Base-by-base conservation (phyloP, 345 rosid genomes). In the Schrenkiella parvula region DNA sequence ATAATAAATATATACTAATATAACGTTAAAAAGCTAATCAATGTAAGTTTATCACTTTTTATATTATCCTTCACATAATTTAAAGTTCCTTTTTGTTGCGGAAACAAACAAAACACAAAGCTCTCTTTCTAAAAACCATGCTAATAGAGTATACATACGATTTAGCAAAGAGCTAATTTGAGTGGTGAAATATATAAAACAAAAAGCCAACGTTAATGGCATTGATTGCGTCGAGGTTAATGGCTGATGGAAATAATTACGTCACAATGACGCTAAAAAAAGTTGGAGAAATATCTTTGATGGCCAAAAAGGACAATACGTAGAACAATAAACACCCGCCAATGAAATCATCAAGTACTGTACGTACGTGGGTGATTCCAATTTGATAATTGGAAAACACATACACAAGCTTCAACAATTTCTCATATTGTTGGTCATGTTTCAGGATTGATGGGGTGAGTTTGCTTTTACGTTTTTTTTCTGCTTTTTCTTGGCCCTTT, bases 371-470 rank as follows among this genome's bases (percentile, higher is more conserved):
- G 5, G 29, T 21, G 42, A 55, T 51, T n/a, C n/a, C n/a, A 51
- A 52, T 7, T 32, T 46, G 28, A 48, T 29, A 29, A 29, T 51
- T 59, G 15, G 10, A 18, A 64, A 15, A 15, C 15, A 18, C 17
- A 31, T 19, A 17, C 23, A 54, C 59, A n/a, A 35, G 59, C 38
- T 54, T 29, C 23, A 54, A 54, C 60, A 32, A 35, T 8, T 18
- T 17, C 51, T 32, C 61, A 18, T 55, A 23, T 2, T 15, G 41
- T 31, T 55, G 41, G 61, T 55, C n/a, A n/a, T n/a, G n/a, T n/a
- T n/a, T n/a, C 48, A 73, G 78, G 73, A 75, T 67, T 84, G 56
- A 73, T 65, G 65, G 71, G 48, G 50, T 64, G 65, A 64, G 39
- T 34, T 58, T 64, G 43, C 72, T 47, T 72, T 65, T 64, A 1